Evolutionary conservation across 2,329 filamentous ascomycete genomes (phyloP).

Genomic region (Periconia sp.): DNA sequence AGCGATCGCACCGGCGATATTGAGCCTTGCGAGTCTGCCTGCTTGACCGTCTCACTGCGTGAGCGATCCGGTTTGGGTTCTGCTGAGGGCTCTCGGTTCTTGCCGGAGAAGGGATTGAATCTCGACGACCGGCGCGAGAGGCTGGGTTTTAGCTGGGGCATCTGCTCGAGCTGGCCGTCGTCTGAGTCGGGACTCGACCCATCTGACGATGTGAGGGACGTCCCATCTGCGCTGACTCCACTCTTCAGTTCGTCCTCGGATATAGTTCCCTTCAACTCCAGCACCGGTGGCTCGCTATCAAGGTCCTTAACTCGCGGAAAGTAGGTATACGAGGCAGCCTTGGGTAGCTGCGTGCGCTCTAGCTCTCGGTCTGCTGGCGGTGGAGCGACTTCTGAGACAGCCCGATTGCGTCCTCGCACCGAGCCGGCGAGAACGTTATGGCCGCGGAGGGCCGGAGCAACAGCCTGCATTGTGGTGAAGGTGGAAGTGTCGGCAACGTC

Average conservation of each 20-base stretch:
- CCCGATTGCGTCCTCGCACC: slow-evolving; percentile 37
- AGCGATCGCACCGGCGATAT: slow-evolving; percentile 39
- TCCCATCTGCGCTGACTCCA: slow-evolving; percentile 35
- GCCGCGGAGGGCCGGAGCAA: slow-evolving; percentile 35
- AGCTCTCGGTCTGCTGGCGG: slow-evolving; percentile 26
- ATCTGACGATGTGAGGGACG: slow-evolving; percentile 49
- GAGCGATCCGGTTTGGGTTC: slow-evolving; percentile 37
- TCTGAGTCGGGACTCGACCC: slow-evolving; percentile 53
- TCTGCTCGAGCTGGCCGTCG: slow-evolving; percentile 38
- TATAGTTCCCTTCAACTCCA: slow-evolving; percentile 35
- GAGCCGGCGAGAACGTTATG: slow-evolving; percentile 38
- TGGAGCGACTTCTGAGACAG: slow-evolving; percentile 38
- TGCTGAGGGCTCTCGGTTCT: slow-evolving; percentile 38
- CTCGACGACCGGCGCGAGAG: slow-evolving; percentile 44
- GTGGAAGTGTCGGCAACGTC: slow-evolving; percentile 9
- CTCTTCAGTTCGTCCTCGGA: slow-evolving; percentile 41
- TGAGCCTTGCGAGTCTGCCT: slow-evolving; percentile 24
- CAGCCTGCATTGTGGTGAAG: slow-evolving; percentile 38
- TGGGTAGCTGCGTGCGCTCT: slow-evolving; percentile 39
- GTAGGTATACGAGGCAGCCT: slow-evolving; percentile 50
- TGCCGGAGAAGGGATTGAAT: slow-evolving; percentile 42
- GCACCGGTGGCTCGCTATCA: slow-evolving; percentile 33
- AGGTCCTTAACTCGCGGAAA: slow-evolving; percentile 46
- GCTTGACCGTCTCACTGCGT: slow-evolving; percentile 32
- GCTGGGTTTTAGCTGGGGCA: slow-evolving; percentile 38